A percentile compares a stretch with the other conserved stretches of the same genome.
phyloP scores from a whole-genome alignment of 768 basidiomycete genomes.

The Myochromella boudieri region DNA sequence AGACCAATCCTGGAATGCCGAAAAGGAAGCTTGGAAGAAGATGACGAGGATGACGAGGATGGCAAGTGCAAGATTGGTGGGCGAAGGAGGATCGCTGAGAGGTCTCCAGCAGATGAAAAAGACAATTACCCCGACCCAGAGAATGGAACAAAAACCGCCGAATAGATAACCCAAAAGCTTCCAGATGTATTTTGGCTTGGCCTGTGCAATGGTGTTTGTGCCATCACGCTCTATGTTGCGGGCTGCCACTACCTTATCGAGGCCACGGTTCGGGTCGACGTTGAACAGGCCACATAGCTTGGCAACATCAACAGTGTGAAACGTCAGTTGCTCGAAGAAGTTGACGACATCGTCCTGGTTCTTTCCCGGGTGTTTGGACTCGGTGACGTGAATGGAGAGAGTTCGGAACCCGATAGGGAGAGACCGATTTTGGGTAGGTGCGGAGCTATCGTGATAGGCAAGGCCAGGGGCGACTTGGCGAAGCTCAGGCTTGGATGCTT shows the following conservation, averaged over 20 bases:
- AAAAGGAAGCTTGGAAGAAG: slow-evolving; percentile 12
- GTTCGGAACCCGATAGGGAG: slow-evolving; percentile 20
- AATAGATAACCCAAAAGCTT: slow-evolving; percentile 16
- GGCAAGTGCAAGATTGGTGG: slow-evolving; percentile 20
- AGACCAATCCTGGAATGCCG: slow-evolving; percentile 18
- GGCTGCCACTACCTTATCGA: slow-evolving; percentile 12
- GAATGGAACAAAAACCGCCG: slow-evolving; percentile 21
- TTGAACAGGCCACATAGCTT: slow-evolving; percentile 16
- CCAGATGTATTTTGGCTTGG: slow-evolving; percentile 16
- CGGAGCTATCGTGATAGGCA: slow-evolving; percentile 5
- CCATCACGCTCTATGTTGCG: slow-evolving; percentile 19
- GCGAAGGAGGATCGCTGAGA: slow-evolving; percentile 11
- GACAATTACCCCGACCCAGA: slow-evolving; percentile 18
- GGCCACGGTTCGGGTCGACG: slow-evolving; percentile 10
- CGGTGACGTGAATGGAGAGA: slow-evolving; percentile 20
- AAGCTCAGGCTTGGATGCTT: background rate
- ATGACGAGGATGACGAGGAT: slow-evolving; percentile 17
- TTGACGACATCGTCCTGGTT: slow-evolving; percentile 12
- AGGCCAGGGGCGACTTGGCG: background rate
- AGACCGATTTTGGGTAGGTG: slow-evolving; percentile 18
- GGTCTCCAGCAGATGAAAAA: slow-evolving; percentile 19
- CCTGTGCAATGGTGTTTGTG: slow-evolving; percentile 16
- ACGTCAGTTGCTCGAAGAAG: slow-evolving; percentile 16
- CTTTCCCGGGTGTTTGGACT: slow-evolving; percentile 10
- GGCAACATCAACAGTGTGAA: slow-evolving; percentile 10